Evolutionary conservation across 768 basidiomycete genomes (phyloP).

Genomic region (Mycena vitilis): DNA sequence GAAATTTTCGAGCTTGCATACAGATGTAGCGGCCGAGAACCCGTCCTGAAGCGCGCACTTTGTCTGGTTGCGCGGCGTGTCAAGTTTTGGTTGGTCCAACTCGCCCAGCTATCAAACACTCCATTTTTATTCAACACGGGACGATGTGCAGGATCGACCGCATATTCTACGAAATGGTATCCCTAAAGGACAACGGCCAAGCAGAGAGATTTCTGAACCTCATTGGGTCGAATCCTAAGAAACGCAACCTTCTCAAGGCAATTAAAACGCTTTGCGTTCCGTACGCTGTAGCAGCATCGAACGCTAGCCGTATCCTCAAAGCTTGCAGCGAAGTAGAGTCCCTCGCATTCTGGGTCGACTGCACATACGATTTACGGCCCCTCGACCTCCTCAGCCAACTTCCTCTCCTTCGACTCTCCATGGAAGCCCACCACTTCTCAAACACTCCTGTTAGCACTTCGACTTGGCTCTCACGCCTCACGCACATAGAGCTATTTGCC

Average conservation of each 20-base stretch:
- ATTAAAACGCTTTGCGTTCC: conserved; percentile 3
- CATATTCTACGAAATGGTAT: background rate
- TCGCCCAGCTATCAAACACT: background rate
- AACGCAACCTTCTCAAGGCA: background rate
- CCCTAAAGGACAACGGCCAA: background rate
- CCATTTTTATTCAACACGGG: background rate
- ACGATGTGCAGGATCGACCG: background rate
- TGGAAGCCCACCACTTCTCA: background rate
- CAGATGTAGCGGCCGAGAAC: background rate
- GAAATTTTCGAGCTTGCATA: conserved; percentile 16
- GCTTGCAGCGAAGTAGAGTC: background rate
- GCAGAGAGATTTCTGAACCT: conserved; percentile 1
- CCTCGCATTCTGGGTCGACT: conserved; percentile 7
- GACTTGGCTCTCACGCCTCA: background rate
- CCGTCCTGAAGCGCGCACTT: background rate
- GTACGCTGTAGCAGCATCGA: background rate
- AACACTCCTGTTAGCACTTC: background rate
- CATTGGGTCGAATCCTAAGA: background rate
- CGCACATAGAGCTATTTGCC: conserved; percentile 1
- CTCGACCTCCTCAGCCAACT: background rate
- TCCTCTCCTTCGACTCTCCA: conserved; percentile 8
- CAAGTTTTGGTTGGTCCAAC: background rate
- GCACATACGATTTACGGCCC: background rate
- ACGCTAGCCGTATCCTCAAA: background rate
- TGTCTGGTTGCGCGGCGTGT: background rate